Evolutionary conservation across 768 basidiomycete species (phyloP), one percentile per base, ranked within the genome.

Genomic region (Xerocomus potaroensis): DNA sequence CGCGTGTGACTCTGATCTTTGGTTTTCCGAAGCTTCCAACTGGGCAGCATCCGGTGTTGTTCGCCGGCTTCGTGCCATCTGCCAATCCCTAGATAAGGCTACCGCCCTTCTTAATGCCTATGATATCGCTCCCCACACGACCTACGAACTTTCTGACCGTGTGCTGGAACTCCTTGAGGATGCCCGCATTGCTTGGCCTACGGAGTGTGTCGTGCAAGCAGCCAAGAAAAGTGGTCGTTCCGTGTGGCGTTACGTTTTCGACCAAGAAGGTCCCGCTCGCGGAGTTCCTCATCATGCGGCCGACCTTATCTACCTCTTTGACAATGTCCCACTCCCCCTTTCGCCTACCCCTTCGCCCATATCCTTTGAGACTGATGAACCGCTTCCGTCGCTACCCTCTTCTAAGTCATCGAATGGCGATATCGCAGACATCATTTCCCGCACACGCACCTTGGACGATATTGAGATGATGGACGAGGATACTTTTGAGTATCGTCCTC

Each of bases 171-270:
- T 90, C 26, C 77, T 90, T 35, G 81, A 83, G 53, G 87, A 90
- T 50, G 75, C 84, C 10, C 78, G 83, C 21, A 72, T 89, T 27
- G 83, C 84, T 12, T 90, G 85, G 85, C 85, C 85, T 9, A 84
- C 81, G 1, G 81, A 90, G 21, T 78, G 81, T 50, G 67, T 83
- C 29, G 77, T 75, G 3, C 68, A 74, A 42, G 73, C 72, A 43
- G 74, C 78, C 2, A 72, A 72, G 44, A 69, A 64, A 15, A 73
- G 74, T 12, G 83, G 80, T 1, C 70, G 69, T 32, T 76, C 76
- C n/a, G 84, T 87, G 5, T 90, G 81, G 81, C 75, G 87, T 47
- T 90, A 86, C 55, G 79, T 87, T 15, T 90, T 90, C 59, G 87
- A 90, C 64, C 87, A 90, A 67, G 87, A 87, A 56, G 78, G 83